These are phyloP conservation scores for Triticum monococcum DNA, from an alignment of 176 grass and related monocot species.

Conservation along the genomic window DNA sequence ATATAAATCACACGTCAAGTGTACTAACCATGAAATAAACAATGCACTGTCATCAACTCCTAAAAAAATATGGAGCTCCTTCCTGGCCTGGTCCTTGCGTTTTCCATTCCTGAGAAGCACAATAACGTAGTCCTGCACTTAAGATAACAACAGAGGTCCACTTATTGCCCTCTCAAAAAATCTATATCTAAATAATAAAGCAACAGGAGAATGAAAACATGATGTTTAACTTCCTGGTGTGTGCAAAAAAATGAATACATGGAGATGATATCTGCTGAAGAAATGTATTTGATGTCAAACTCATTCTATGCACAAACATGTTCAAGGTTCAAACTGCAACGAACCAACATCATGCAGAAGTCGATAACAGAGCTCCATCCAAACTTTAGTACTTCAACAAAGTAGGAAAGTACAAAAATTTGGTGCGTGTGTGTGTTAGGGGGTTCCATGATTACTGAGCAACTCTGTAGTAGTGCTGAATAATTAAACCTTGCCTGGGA, in stretches of 20 bases:
- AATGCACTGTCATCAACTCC: conserved; percentile 25
- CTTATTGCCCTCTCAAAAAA: conserved; percentile 18
- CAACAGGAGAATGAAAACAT: conserved; percentile 1
- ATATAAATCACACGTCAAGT: neutral
- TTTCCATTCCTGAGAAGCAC: conserved; percentile 51
- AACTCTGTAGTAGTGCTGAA: conserved; percentile 10
- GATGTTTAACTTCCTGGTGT: neutral
- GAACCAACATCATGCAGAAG: neutral
- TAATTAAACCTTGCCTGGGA: neutral
- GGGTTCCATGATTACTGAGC: neutral
- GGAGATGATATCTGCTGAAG: neutral
- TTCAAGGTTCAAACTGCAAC: neutral
- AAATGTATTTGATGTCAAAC: conserved; percentile 8
- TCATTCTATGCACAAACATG: neutral
- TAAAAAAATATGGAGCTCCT: conserved; percentile 61
- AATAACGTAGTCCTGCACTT: conserved; percentile 78
- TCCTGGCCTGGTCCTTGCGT: conserved; percentile 39
- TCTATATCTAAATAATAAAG: conserved; percentile 16
- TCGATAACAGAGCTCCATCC: neutral
- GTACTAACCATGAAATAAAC: conserved; percentile 74
- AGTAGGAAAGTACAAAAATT: neutral
- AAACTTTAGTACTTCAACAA: neutral
- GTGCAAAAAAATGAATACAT: neutral
- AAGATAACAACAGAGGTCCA: conserved; percentile 34
- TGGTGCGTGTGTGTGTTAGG: no score